These are phyloP conservation scores for Colletotrichum nymphaeae DNA, from an alignment of 2,329 filamentous ascomycete species.

Conservation along the genomic window DNA sequence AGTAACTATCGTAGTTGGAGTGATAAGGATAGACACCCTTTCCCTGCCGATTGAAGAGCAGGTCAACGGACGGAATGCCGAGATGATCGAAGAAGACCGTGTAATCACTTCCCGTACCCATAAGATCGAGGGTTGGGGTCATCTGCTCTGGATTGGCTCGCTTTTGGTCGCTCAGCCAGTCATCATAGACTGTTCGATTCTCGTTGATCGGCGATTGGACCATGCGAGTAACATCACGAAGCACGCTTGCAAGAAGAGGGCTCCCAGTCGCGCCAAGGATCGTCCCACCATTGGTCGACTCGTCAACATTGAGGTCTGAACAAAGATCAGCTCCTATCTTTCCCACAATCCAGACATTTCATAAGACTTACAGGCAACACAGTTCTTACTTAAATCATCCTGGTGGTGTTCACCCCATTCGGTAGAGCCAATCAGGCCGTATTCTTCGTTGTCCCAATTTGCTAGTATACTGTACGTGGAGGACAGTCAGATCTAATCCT, in stretches of 20 bases:
- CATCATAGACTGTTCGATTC: slow-evolving; percentile 52
- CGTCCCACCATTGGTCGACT: slow-evolving; percentile 63
- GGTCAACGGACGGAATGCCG: slow-evolving; percentile 64
- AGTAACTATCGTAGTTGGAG: no score
- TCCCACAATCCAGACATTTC: no score
- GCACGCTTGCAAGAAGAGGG: slow-evolving; percentile 69
- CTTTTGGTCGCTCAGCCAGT: slow-evolving; percentile 52
- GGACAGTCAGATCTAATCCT: no score
- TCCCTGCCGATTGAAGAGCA: slow-evolving; percentile 56
- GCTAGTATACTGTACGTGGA: slow-evolving; percentile 63
- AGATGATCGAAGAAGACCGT: slow-evolving; percentile 71
- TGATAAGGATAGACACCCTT: not conserved
- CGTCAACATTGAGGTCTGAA: no score
- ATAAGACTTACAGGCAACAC: no score
- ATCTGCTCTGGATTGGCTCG: no score
- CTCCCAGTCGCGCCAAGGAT: slow-evolving; percentile 66
- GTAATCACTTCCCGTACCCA: slow-evolving; percentile 71
- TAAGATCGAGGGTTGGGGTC: slow-evolving; percentile 50
- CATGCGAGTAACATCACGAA: slow-evolving; percentile 63
- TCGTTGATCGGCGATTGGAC: slow-evolving; percentile 62
- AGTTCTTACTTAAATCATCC: slow-evolving; percentile 63
- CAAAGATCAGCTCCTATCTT: no score
- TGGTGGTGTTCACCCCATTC: slow-evolving; percentile 80
- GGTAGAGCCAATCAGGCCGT: slow-evolving; percentile 77
- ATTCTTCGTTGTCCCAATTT: slow-evolving; percentile 73